These are phyloP conservation scores for Phytopythium helicoides DNA, from an alignment of 352 stramenopile genomes.

Conservation along the genomic window DNA sequence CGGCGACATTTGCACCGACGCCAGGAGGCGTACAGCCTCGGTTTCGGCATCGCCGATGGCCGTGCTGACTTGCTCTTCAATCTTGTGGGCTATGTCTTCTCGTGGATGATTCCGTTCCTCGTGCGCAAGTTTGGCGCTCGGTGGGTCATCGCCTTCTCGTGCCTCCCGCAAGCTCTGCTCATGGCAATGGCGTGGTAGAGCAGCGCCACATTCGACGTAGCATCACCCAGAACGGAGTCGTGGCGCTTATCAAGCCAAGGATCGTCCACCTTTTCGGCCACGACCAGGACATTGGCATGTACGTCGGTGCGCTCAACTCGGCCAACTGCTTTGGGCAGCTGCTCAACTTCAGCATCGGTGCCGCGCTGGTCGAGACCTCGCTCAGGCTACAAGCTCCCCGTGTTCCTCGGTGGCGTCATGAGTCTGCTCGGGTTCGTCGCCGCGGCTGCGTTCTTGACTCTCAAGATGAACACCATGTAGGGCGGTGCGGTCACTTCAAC, in stretches of 20 bases:
- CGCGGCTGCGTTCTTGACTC: conserved; percentile 5
- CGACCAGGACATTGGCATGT: conserved; percentile 16
- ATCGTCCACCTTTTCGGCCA: conserved; percentile 13
- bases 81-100: conserved; percentile 35
- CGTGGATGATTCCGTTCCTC: conserved; percentile 33
- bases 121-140: conserved; percentile 34
- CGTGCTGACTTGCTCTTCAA: conserved; percentile 29
- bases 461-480: conserved; percentile 15
- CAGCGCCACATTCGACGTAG: conserved; percentile 25
- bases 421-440: conserved; percentile 11
- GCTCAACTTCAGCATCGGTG: conserved; percentile 16
- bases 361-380: conserved; percentile 13
- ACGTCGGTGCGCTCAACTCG: conserved; percentile 13
- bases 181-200: conserved; percentile 25
- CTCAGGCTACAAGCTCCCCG: conserved; percentile 17
- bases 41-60: conserved; percentile 33
- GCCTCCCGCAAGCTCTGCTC: conserved; percentile 35
- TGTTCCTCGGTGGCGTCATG: conserved; percentile 15
- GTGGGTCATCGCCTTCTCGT: conserved; percentile 25
- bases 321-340: conserved; percentile 15
- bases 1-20: conserved; percentile 17
- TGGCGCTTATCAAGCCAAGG: conserved; percentile 10
- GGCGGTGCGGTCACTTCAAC: background rate
- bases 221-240: conserved; percentile 16
- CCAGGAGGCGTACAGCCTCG: conserved; percentile 34